Base-by-base conservation (phyloP, 768 basidiomycete species). In the Boletellus sp. region DNA sequence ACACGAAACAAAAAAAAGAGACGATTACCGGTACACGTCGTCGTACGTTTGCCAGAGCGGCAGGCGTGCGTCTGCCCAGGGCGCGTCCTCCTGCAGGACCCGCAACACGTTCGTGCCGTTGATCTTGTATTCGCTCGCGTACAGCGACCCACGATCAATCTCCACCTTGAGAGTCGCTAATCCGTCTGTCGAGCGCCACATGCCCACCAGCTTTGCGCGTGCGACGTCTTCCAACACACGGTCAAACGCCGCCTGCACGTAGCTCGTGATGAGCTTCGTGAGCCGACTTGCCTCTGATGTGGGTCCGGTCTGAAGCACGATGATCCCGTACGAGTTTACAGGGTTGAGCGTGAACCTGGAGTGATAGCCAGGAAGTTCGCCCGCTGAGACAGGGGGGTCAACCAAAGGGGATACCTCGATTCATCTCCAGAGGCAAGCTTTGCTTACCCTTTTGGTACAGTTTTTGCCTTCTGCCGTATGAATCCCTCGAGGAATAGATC, bases 261-360 rank as follows among this genome's bases (percentile, higher is more conserved):
- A 60, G 32, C 61, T 62, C 8, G 65, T 61, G 17, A 65, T 63
- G 36, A 74, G 62, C 16, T 57, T 61, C 1, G 71, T 67, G 34
- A 76, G 56, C 20, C 48, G 54, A 22, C 49, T 50, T 10, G 70
- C 59, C 43, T 71, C 68, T 15, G 56, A 53, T 34, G 68, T 69
- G 9, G 61, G 63, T 19, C 74, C 74, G 0, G 74, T 72, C 31
- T 71, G 51, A 20, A 76, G 68, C 1, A 73, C 65, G 23, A 75
- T 67, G 39, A 75, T 64, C 1, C 74, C 75, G 24, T 74, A 72
- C 1, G 71, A 72, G 45, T 65, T 68, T 28, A 70, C 69, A n/a
- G 72, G 72, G 48, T 74, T 63, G 42, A 76, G 42, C 6, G 62
- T 67, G 48, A 75, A 73, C 51, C 67, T 67, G 0, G 69, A 67